These are phyloP conservation scores for Penicillium sp. DNA, from an alignment of 2,329 filamentous ascomycete genomes.

Conservation along the genomic window DNA sequence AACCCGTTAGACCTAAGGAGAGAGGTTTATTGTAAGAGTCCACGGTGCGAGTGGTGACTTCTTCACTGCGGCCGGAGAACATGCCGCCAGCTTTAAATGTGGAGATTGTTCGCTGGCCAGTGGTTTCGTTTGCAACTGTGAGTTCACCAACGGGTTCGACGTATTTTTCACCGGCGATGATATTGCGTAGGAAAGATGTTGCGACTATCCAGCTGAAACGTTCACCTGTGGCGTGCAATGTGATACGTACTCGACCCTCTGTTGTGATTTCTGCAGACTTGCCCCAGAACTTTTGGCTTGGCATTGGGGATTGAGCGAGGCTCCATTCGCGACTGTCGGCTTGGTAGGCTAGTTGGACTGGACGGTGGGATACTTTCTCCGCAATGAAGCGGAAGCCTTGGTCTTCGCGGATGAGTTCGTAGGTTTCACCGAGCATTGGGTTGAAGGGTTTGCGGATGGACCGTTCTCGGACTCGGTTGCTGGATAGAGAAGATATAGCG, in stretches of 20 bases:
- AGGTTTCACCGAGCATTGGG: slow-evolving; percentile 94
- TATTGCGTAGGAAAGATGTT: slow-evolving; percentile 90
- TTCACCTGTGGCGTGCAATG: slow-evolving; percentile 76
- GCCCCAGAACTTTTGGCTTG: slow-evolving; percentile 97
- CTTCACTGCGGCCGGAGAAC: slow-evolving; percentile 93
- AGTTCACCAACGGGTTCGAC: slow-evolving; percentile 92
- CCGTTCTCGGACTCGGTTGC: slow-evolving; percentile 81
- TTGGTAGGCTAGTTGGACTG: slow-evolving; percentile 90
- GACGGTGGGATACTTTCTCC: slow-evolving; percentile 92
- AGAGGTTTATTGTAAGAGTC: slow-evolving; percentile 68
- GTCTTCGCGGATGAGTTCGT: slow-evolving; percentile 85
- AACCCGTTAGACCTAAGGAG: slow-evolving; percentile 73
- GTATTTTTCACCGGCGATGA: slow-evolving; percentile 98
- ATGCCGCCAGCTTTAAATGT: slow-evolving; percentile 95
- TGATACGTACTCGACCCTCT: slow-evolving; percentile 81
- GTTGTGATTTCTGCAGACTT: slow-evolving; percentile 95
- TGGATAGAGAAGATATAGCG: slow-evolving; percentile 84
- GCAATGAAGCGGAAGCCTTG: slow-evolving; percentile 88
- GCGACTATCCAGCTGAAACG: slow-evolving; percentile 87
- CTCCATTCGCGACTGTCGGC: slow-evolving; percentile 87
- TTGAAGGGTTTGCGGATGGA: slow-evolving; percentile 97
- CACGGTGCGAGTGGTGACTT: slow-evolving; percentile 77
- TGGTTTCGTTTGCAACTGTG: slow-evolving; percentile 81
- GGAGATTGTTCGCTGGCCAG: slow-evolving; percentile 79
- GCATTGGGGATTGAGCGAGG: slow-evolving; percentile 82